A percentile compares a stretch with the other conserved stretches of the same genome.
Conservation (phyloP, 805 yeast species). For the Ogataea thermomethanolica region DNA sequence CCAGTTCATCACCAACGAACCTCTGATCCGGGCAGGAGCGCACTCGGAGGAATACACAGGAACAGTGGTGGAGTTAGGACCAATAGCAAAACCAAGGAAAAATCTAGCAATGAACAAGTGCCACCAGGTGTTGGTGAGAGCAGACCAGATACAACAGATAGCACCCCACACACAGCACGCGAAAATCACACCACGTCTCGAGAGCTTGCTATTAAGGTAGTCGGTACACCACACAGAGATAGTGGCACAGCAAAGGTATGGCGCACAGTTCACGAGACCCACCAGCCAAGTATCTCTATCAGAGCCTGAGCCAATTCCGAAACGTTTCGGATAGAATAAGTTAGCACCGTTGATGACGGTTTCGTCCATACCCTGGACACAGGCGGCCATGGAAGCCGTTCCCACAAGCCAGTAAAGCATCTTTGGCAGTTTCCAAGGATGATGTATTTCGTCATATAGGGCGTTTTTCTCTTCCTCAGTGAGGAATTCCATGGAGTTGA, state of each 20-base stretch:
- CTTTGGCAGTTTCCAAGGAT: conserved; percentile 44
- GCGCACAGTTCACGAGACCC: conserved; percentile 68
- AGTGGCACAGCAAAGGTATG: conserved; percentile 60
- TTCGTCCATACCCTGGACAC: conserved; percentile 80
- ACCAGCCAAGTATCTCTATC: conserved; percentile 52
- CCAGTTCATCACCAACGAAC: conserved; percentile 62
- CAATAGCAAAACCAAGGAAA: conserved; percentile 36
- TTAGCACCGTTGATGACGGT: conserved; percentile 72
- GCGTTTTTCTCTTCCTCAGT: conserved; percentile 52
- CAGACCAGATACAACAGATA: conserved; percentile 67
- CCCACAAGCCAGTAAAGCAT: conserved; percentile 55
- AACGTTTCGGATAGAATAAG: conserved; percentile 52
- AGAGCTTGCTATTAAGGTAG: conserved; percentile 50
- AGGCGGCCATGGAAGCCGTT: conserved; percentile 71
- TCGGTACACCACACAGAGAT: conserved; percentile 67
- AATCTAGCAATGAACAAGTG: conserved; percentile 52
- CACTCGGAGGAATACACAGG: conserved; percentile 38
- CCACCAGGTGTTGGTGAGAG: conserved; percentile 60
- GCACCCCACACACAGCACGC: conserved; percentile 60
- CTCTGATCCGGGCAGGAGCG: conserved; percentile 35
- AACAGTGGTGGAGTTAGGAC: conserved; percentile 36
- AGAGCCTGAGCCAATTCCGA: conserved; percentile 49
- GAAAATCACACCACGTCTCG: conserved; percentile 67
- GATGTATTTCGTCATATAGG: conserved; percentile 44
- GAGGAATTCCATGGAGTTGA: conserved; percentile 53